Base-by-base conservation (phyloP, 345 rosid species). In the Viola odorata region DNA sequence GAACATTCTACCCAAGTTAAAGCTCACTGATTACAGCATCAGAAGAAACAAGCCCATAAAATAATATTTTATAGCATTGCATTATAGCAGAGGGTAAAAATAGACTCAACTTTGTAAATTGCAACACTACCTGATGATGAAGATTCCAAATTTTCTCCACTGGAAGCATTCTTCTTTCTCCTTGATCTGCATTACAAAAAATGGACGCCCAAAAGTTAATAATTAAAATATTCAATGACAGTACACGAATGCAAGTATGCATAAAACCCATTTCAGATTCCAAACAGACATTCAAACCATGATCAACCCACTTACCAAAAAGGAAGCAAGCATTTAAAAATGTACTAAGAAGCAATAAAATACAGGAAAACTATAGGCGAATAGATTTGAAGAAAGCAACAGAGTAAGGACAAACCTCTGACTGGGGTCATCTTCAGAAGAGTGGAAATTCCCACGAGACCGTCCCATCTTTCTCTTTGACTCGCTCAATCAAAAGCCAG, bases 401-500 rank as follows among this genome's bases (percentile, higher is more conserved):
- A 62, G 55, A 5, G 13, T 5, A 36, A 57, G 53, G 44, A 68
- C 12, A 54, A 53, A 92, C 99, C 97, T 88, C 75, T 86, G 96
- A 53, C 88, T 88, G 49, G 96, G 95, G 78, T 94, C 99, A 58
- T 94, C 99, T 67, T 85, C 92, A 65, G 74, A 66, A 60, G 91
- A 78, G 72, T 82, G 86, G 68, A 90, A 86, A 74, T 92, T 92
- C 37, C 94, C 98, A 7, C 97, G 95, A 72, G 95, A 90, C 54
- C 99, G 99, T 67, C 96, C 97, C 97, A 94, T 90, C 61, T 69
- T 50, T 56, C 23, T 38, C 13, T 8, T 41, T 41, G 32, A 16
- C 40, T 10, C 7, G 13, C 37, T 37, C 54, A 54, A 64, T 53
- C 7, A 32, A 40, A 51, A 41, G 47, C 36, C 15, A 49, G 50